Percentiles rank a stretch among this genome's conserved stretches.
These are phyloP conservation scores for Rhodotorula diobovata DNA, from an alignment of 768 basidiomycete genomes.

Conservation along the genomic window DNA sequence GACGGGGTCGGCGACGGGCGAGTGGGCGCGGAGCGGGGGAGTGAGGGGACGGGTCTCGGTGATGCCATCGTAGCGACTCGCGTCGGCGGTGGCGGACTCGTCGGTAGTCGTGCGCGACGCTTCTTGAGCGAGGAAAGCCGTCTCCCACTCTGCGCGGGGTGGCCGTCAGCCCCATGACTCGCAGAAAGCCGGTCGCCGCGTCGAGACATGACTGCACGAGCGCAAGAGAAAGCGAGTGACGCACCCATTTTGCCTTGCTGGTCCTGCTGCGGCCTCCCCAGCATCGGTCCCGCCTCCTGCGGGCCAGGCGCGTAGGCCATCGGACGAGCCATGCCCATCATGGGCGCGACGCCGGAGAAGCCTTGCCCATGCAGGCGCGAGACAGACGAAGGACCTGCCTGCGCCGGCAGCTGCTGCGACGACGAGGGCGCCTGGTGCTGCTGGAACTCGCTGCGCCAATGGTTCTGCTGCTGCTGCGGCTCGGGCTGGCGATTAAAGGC, in stretches of 20 bases:
- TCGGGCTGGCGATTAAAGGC: conserved; percentile 9
- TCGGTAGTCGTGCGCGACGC: conserved; percentile 13
- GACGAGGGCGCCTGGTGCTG: not conserved
- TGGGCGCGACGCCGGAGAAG: not conserved
- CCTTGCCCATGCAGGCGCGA: conserved; percentile 22
- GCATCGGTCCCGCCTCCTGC: not conserved
- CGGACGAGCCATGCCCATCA: not conserved
- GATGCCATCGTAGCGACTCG: conserved; percentile 8
- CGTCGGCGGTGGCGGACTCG: not conserved
- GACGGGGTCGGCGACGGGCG: conserved; percentile 25
- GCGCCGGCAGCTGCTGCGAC: not conserved
- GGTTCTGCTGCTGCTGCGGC: conserved; percentile 1
- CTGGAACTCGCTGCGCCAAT: not conserved
- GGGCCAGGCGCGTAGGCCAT: not conserved
- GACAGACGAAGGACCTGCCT: not conserved
- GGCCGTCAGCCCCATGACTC: too few species aligned
- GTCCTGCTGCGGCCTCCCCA: not conserved
- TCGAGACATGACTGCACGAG: not conserved
- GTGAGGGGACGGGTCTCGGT: conserved; percentile 29
- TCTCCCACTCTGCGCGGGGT: conserved; percentile 37
- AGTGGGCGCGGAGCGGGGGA: conserved; percentile 26
- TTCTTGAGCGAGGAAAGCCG: conserved; percentile 39
- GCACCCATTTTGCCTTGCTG: conserved; percentile 2
- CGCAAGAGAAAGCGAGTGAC: not conserved
- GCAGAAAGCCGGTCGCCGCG: too few species aligned